Evolutionary conservation across 768 basidiomycete genomes (phyloP), one percentile per base, ranked within the genome.

Genomic region (Mycena belliarum): DNA sequence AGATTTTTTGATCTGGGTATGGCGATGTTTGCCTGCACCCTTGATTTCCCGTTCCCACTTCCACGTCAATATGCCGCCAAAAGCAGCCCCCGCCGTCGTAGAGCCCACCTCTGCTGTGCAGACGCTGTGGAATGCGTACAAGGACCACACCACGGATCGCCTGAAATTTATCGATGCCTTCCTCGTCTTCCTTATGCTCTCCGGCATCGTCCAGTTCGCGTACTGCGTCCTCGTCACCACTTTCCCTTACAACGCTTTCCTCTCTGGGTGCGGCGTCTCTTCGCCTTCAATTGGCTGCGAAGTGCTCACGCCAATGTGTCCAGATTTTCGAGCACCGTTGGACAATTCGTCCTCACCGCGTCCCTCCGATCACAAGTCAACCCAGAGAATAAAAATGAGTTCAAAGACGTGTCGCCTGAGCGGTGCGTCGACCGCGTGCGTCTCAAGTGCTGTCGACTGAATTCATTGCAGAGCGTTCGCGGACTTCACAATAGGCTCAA

Each of bases 181-280:
- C 79, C 82, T 98, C 62, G 75, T 91, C 59, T 97, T 96, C 80
- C 82, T 96, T 66, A 86, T 98, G 78, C 80, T 96, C 44, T 91
- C 91, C 2, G 97, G 97, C 66, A 81, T 95, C 57, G 70, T 86
- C 43, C 95, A 98, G 71, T 98, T 99, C 75, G 75, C 82, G 11
- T 98, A 98, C 76, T 94, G 96, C 76, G 74, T 96, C 28, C 79
- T 93, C 63, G 81, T 99, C 60, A 94, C 94, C 56, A 90, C 87
- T 76, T 98, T 87, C 75, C 97, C 97, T 23, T 98, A 95, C 80
- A 98, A 99, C 65, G 94, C 97, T 37, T 99, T 99, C 76, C 74
- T 98, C 65, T 88, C 94, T 61, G 95, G 94, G 97, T 98, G 74
- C 60, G 91, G 74, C 9, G 20, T 37, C 44, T 15, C 33, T 52